phyloP scores from a whole-genome alignment of 345 rosid species.

The Barbarea vulgaris region DNA sequence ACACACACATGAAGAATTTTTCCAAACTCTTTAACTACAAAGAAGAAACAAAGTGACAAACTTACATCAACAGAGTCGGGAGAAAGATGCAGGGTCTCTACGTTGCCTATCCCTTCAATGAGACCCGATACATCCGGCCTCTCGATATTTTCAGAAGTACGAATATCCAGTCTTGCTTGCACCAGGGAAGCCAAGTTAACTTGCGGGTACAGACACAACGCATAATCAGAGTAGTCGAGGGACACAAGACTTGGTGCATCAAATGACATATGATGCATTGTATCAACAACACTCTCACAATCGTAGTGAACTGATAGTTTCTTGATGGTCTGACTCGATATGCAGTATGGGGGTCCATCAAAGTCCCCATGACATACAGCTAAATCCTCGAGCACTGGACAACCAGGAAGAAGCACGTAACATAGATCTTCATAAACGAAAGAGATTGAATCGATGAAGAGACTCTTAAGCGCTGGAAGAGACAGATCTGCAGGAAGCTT shows the following conservation, averaged over 20 bases:
- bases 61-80: background rate
- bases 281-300: too few relatives aligned
- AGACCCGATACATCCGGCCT: background rate
- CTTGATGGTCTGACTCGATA: slow-evolving; percentile 4
- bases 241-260: background rate
- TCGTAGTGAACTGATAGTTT: background rate
- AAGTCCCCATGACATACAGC: background rate
- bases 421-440: background rate
- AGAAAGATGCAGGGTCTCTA: background rate
- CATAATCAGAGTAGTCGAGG: background rate
- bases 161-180: too few relatives aligned
- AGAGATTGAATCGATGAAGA: background rate
- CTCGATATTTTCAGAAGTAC: too few relatives aligned
- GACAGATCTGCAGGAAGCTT: background rate
- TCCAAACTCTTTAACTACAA: background rate
- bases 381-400: slow-evolving; percentile 5
- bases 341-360: background rate
- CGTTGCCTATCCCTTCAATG: background rate
- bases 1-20: background rate
- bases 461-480: slow-evolving; percentile 22
- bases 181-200: too few relatives aligned
- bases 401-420: background rate
- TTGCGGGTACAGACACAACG: too few relatives aligned
- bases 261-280: background rate
- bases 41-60: background rate